Conservation (phyloP, 164 flowering plant species). For the Nymphaea colorata region DNA sequence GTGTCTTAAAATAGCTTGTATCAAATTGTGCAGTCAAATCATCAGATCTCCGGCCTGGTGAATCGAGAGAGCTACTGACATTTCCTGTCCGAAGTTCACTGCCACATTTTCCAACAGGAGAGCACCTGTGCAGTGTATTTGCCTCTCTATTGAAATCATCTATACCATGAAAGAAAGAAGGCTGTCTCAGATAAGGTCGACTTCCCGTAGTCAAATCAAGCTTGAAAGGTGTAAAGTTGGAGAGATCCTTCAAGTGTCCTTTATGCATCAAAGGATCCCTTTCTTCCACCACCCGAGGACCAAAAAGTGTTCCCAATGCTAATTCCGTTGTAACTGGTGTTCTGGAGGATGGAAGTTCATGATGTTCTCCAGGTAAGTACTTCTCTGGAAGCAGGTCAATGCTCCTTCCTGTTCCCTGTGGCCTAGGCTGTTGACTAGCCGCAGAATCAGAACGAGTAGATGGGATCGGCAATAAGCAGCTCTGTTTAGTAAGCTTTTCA, state of each 20-base stretch:
- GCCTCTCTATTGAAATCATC: neutral
- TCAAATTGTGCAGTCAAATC: slow-evolving; percentile 16
- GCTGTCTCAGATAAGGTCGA: neutral
- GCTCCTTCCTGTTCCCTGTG: neutral
- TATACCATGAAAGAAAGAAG: neutral
- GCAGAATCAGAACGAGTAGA: neutral
- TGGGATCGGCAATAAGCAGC: neutral
- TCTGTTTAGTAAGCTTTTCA: neutral
- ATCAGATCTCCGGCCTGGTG: slow-evolving; percentile 9
- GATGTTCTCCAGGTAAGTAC: neutral
- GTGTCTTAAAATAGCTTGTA: slow-evolving; percentile 37
- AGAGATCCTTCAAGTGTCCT: slow-evolving; percentile 13
- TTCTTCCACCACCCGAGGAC: slow-evolving; percentile 13
- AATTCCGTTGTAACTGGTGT: slow-evolving; percentile 64
- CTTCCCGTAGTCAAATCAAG: slow-evolving; percentile 9
- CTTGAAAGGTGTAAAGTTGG: slow-evolving; percentile 16
- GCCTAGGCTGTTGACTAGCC: neutral
- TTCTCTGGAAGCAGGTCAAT: neutral
- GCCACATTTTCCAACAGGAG: neutral
- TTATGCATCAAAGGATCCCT: slow-evolving; percentile 1
- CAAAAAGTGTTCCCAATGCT: slow-evolving; percentile 33
- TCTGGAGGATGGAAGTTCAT: slow-evolving; percentile 28
- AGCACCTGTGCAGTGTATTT: neutral
- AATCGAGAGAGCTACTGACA: neutral
- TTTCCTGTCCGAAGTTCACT: neutral